phyloP scores from a whole-genome alignment of 176 grass and related monocot genomes.

The Paspalum vaginatum region DNA sequence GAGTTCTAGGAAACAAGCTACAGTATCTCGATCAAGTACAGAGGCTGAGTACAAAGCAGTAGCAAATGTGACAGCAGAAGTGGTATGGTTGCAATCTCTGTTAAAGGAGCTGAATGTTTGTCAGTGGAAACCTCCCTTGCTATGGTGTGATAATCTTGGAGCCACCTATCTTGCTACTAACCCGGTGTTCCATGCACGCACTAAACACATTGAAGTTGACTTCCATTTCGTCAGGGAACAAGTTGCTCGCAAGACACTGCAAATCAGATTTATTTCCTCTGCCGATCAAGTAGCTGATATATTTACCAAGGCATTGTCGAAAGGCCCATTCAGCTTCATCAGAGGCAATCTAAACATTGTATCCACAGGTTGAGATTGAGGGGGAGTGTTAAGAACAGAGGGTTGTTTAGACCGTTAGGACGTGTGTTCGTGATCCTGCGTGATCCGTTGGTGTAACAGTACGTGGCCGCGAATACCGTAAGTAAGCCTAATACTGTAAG shows the following conservation, averaged over 20 bases:
- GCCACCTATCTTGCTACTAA: not conserved
- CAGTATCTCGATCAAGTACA: not conserved
- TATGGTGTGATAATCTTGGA: not conserved
- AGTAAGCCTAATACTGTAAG: no score
- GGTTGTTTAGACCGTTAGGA: no score
- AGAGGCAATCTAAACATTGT: not conserved
- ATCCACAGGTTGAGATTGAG: not conserved
- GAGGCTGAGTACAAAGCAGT: not conserved
- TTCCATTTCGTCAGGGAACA: no score
- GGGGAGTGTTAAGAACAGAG: not conserved
- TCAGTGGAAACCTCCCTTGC: not conserved
- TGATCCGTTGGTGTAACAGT: no score
- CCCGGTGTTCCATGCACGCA: not conserved
- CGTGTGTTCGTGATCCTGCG: no score
- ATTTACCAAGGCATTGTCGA: not conserved
- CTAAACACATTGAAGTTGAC: no score
- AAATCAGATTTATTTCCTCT: not conserved
- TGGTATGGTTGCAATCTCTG: not conserved
- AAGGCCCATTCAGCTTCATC: not conserved
- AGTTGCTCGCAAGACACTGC: no score
- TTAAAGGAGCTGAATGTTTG: not conserved
- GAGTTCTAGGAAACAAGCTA: not conserved
- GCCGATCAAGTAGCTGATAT: not conserved
- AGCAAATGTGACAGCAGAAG: not conserved
- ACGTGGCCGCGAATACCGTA: no score